These are phyloP conservation scores for Aspergillus hortae DNA, from an alignment of 2,329 filamentous ascomycete species.

Conservation along the genomic window DNA sequence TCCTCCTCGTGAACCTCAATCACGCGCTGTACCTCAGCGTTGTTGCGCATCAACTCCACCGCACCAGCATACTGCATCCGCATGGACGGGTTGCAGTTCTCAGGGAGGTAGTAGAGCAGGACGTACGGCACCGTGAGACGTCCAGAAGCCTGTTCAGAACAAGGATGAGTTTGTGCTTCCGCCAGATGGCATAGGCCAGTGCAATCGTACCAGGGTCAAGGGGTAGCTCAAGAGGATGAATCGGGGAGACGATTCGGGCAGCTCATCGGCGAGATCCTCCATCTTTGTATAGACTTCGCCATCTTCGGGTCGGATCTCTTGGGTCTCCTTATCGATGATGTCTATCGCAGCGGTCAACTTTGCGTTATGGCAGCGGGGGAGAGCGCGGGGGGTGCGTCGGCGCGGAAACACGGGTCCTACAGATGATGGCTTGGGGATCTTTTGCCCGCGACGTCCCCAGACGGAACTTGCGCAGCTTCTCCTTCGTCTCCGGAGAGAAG, in stretches of 20 bases:
- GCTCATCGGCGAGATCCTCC: slow-evolving; percentile 76
- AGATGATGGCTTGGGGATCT: slow-evolving; percentile 86
- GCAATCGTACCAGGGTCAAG: slow-evolving; percentile 66
- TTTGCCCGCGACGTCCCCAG: slow-evolving; percentile 83
- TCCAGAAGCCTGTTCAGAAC: slow-evolving; percentile 63
- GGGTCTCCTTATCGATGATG: slow-evolving; percentile 81
- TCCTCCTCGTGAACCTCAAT: slow-evolving; percentile 79
- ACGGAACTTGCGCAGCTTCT: slow-evolving; percentile 90
- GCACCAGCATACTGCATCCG: slow-evolving; percentile 95
- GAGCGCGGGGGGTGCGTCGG: neutral
- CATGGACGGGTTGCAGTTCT: slow-evolving; percentile 80
- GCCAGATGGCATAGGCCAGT: neutral
- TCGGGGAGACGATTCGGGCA: slow-evolving; percentile 87
- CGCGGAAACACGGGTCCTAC: slow-evolving; percentile 54
- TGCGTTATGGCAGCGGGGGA: neutral
- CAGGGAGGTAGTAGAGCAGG: slow-evolving; percentile 89
- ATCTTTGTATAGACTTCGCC: slow-evolving; percentile 79
- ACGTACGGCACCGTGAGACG: slow-evolving; percentile 88
- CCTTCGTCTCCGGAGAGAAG: slow-evolving; percentile 85
- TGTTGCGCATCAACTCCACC: slow-evolving; percentile 92
- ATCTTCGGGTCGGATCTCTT: slow-evolving; percentile 84
- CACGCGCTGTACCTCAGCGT: slow-evolving; percentile 81
- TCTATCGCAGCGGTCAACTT: slow-evolving; percentile 51
- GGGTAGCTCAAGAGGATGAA: slow-evolving; percentile 91
- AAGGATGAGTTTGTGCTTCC: too few relatives aligned